Evolutionary conservation across 2,329 filamentous ascomycete species (phyloP), one percentile per base, ranked within the genome.

Genomic region (Fusarium bulbicola): DNA sequence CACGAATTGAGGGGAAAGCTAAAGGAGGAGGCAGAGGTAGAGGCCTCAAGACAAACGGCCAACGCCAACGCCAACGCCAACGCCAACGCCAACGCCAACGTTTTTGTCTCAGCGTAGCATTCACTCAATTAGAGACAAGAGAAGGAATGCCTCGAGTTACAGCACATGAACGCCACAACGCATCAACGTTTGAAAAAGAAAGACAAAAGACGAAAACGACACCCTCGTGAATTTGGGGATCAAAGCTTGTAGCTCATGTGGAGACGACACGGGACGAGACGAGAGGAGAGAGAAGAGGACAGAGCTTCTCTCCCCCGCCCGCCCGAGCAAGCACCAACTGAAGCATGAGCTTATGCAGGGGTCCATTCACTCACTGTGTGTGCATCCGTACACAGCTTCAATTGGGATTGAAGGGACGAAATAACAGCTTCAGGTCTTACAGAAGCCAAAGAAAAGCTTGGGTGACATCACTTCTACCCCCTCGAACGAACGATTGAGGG

Each of bases 401-500:
- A 32, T 53, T 34, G n/a, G 45, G 39, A 34, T 34, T 6, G 14
- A 34, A 11, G 8, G 28, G n/a, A 36, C 34, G 14, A 37, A 58
- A 73, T 70, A 34, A 34, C 32, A 71, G 70, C 70, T 40, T 71
- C 70, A 52, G 45, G 36, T n/a, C 4, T 24, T n/a, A 30, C 53
- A 24, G 42, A 43, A 43, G 8, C 8, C 36, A 37, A 5, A 12
- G 47, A 47, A 64, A 62, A 63, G 74, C 63, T 68, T 57, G 53
- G 24, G 47, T 76, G 72, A 73, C 62, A 73, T 76, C 62, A 74
- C 68, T 36, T 20, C 30, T 15, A 11, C 40, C 21, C 42, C 36
- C 68, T 69, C 66, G 59, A 65, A 66, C 63, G 66, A 63, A 66
- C 54, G 64, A 68, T 74, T 54, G 52, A 60, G 66, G 59, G 59